These are phyloP conservation scores for Phytophthora citrophthora DNA, from an alignment of 352 stramenopile species.

Conservation along the genomic window DNA sequence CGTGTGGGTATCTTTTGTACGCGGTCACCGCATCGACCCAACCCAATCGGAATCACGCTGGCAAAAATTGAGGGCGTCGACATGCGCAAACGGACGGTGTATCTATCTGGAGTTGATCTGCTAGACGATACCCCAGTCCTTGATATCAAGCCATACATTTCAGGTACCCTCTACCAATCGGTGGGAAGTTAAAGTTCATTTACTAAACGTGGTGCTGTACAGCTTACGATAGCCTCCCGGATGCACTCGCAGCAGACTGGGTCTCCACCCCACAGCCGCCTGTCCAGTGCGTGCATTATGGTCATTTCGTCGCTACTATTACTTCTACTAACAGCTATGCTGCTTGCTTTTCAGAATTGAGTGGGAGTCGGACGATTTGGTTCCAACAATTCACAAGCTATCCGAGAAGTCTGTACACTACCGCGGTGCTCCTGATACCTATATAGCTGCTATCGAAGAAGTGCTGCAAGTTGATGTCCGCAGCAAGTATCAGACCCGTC, in stretches of 20 bases:
- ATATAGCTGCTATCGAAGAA: constrained; percentile 63
- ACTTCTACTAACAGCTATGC: background rate
- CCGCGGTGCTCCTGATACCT: constrained; percentile 24
- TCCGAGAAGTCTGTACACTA: constrained; percentile 58
- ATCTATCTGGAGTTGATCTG: constrained; percentile 92
- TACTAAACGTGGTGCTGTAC: background rate
- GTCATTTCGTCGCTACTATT: background rate
- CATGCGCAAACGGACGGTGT: constrained; percentile 57
- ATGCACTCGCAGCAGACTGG: constrained; percentile 50
- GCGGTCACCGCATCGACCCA: constrained; percentile 96
- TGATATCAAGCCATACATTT: constrained; percentile 99
- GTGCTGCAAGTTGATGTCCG: constrained; percentile 77
- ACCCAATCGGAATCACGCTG: constrained; percentile 94
- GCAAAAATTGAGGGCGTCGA: constrained; percentile 90
- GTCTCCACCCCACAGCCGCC: constrained; percentile 44
- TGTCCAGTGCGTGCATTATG: constrained; percentile 39
- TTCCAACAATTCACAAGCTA: constrained; percentile 36
- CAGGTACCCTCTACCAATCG: constrained; percentile 39
- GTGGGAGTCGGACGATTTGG: constrained; percentile 44
- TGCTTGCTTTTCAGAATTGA: constrained; percentile 37
- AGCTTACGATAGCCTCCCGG: constrained; percentile 62
- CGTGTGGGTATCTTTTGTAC: constrained; percentile 96
- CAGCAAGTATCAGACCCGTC: constrained; percentile 76
- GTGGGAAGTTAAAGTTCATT: background rate
- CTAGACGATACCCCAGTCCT: constrained; percentile 97